Conservation (phyloP, 306 rosid genomes). For the Prunus armeniaca region DNA sequence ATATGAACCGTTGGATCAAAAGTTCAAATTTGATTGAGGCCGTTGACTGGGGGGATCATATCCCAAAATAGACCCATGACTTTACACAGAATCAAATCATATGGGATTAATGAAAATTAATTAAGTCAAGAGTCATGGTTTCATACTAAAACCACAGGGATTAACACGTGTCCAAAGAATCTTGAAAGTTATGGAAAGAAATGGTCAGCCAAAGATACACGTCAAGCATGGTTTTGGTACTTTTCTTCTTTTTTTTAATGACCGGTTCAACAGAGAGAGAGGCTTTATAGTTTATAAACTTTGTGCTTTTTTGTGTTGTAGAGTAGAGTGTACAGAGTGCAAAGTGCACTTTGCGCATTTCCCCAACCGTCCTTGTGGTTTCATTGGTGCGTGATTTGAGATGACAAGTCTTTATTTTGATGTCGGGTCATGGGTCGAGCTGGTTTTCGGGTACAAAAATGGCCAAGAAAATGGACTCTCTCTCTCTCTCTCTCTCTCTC, state of each 20-base stretch:
- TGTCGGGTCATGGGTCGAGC: background rate
- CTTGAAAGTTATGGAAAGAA: constrained; percentile 11
- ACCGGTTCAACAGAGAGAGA: background rate
- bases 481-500: too few species aligned
- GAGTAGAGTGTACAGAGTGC: background rate
- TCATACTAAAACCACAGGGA: background rate
- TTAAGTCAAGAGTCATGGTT: constrained; percentile 1
- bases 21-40: background rate
- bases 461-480: background rate
- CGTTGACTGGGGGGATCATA: background rate
- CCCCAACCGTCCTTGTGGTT: background rate
- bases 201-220: constrained; percentile 23
- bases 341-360: background rate
- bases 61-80: background rate
- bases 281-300: background rate
- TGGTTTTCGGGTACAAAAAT: background rate
- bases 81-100: background rate
- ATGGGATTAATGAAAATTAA: background rate
- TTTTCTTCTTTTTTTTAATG: background rate
- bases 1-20: constrained; percentile 25
- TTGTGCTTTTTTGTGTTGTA: constrained; percentile 8
- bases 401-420: background rate
- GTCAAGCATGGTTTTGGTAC: constrained; percentile 23
- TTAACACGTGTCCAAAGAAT: constrained; percentile 28
- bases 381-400: background rate